phyloP scores from a whole-genome alignment of 331 rosid species.

The Erythrophleum ivorense region DNA sequence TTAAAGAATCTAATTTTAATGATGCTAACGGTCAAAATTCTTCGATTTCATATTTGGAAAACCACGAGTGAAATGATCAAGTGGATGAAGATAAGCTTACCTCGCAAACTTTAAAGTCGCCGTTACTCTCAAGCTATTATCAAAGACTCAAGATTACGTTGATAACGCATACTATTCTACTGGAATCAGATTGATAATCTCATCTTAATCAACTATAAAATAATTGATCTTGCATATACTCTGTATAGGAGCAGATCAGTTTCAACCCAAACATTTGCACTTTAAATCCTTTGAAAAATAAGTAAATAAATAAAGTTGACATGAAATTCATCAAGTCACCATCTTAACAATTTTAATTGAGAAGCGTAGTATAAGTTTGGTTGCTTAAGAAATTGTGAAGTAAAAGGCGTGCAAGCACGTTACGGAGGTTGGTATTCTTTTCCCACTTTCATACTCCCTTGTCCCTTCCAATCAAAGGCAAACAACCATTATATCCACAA shows the following conservation, averaged over 20 bases:
- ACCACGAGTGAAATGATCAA: not conserved
- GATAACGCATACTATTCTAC: constrained; percentile 13
- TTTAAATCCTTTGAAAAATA: not conserved
- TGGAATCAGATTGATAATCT: constrained; percentile 12
- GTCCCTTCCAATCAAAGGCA: constrained; percentile 37
- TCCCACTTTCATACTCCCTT: constrained; percentile 39
- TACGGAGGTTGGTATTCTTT: constrained; percentile 53
- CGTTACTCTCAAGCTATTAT: constrained; percentile 22
- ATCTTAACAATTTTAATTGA: constrained; percentile 30
- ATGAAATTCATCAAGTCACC: constrained; percentile 12
- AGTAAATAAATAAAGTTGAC: not conserved
- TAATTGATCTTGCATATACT: not conserved
- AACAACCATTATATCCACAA: not conserved
- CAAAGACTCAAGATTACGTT: constrained; percentile 8
- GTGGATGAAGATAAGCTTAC: not conserved
- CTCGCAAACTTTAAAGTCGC: constrained; percentile 23
- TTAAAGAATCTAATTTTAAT: constrained; percentile 25
- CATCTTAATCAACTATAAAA: not conserved
- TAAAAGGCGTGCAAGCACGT: constrained; percentile 83
- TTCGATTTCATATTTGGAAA: not conserved
- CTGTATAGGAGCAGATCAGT: not conserved
- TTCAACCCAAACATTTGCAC: constrained; percentile 7
- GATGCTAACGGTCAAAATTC: not conserved
- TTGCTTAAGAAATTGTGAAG: constrained; percentile 39
- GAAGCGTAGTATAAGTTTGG: constrained; percentile 7